Base-by-base conservation (phyloP, 2,329 filamentous ascomycete species). In the Neonectria hederae region DNA sequence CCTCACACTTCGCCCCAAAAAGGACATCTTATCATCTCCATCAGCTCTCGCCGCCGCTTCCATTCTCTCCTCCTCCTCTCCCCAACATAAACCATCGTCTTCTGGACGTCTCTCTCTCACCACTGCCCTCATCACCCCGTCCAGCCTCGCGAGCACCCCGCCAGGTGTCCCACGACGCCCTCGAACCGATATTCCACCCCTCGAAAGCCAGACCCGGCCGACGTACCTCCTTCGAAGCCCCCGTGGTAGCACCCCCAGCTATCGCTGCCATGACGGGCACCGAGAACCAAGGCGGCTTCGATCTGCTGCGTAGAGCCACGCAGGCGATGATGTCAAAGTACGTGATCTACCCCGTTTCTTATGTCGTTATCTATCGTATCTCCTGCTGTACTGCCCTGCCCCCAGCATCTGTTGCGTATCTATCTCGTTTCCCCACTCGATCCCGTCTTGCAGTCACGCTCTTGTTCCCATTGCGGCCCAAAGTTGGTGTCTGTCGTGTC, bases 301-400 rank as follows among this genome's bases (percentile, higher is more conserved):
- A 89, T 77, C 80, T 89, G 69, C 76, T 89, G 68, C 82, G 84
- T 74, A 82, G 86, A 76, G 87, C 87, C 66, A 89, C 87, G n/a
- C 86, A 88, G 73, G 84, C 84, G 70, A 85, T 89, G 83, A 87
- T 89, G 84, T 88, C 86, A 79, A 88, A 81, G 86, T 88, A 83
- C 76, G 86, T 83, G 62, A 54, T 67, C 72, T 65, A 53, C 28
- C 56, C 66, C 56, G 68, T 71, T 69, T 66, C 43, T 53, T 66
- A 63, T 67, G 55, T 69, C 67, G 54, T 68, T 69, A 66, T 67
- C 28, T 72, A 69, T 38, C 48, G 57, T 57, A 51, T 42, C 28
- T 65, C 53, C 42, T 67, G 35, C 43, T 35, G 35, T 40, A 45
- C 21, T 11, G 22, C 56, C 22, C 48, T 57, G n/a, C 49, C 42